These are phyloP conservation scores for Mucor circinelloides DNA, from an alignment of 371 early-diverging fungal genomes.

Conservation along the genomic window DNA sequence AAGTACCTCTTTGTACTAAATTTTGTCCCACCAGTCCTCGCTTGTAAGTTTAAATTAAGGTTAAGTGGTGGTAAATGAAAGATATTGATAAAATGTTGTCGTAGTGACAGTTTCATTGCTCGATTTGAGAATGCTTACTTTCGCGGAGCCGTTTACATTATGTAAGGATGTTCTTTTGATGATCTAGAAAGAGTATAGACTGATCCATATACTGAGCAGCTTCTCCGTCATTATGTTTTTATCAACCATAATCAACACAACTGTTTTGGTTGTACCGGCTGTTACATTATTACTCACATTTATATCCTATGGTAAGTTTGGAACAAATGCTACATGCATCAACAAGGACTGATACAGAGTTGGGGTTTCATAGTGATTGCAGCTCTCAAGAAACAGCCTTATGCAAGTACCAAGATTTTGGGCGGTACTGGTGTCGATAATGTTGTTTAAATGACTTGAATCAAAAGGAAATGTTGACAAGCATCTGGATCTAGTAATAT, in stretches of 20 bases:
- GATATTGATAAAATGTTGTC: background rate
- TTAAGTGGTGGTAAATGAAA: background rate
- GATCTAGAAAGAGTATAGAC: background rate
- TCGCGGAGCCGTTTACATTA: conserved; percentile 36
- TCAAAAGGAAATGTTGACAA: background rate
- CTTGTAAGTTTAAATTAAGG: conserved; percentile 34
- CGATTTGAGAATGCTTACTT: conserved; percentile 43
- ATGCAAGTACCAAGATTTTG: conserved; percentile 41
- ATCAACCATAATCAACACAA: conserved; percentile 32
- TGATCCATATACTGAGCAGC: background rate
- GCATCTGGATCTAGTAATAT: background rate
- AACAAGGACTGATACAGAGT: background rate
- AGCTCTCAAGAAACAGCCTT: conserved; percentile 44
- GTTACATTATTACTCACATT: conserved; percentile 37
- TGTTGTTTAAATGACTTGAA: conserved; percentile 27
- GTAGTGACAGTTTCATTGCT: conserved; percentile 44
- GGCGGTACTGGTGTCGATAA: conserved; percentile 51
- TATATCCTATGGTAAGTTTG: conserved; percentile 39
- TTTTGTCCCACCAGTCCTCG: conserved; percentile 52
- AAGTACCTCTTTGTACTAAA: conserved; percentile 48
- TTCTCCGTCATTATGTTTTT: conserved; percentile 48
- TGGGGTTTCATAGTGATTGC: conserved; percentile 31
- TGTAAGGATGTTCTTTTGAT: conserved; percentile 26
- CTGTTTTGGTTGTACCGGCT: conserved; percentile 36
- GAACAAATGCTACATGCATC: background rate